These are phyloP conservation scores for Alternaria sp. DNA, from an alignment of 2,329 filamentous ascomycete genomes.

Conservation along the genomic window DNA sequence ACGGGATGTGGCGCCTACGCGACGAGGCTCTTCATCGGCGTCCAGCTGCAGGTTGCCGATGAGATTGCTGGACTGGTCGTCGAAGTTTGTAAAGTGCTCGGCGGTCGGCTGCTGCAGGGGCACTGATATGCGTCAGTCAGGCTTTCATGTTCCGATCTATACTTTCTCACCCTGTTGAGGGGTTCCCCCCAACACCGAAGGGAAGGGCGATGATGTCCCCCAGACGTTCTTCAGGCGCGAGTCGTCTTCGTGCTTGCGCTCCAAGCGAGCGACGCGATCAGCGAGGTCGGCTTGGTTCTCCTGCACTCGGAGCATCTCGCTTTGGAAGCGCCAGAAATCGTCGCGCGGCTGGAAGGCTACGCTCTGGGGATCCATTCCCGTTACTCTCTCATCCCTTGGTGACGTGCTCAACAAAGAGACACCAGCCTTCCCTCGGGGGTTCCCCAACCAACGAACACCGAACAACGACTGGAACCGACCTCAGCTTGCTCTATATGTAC, in stretches of 20 bases:
- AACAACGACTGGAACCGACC: conserved; percentile 19
- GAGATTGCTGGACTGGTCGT: conserved; percentile 82
- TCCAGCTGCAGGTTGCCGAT: conserved; percentile 85
- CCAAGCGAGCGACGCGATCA: conserved; percentile 67
- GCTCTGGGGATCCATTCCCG: conserved; percentile 69
- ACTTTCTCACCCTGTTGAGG: conserved; percentile 79
- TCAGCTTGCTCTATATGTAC: neutral
- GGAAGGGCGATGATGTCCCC: conserved; percentile 85
- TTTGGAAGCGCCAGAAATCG: conserved; percentile 71
- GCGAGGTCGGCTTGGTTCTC: conserved; percentile 67
- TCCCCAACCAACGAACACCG: conserved; percentile 23
- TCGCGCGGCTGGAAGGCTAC: conserved; percentile 68
- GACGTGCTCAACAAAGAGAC: conserved; percentile 33
- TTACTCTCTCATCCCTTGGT: conserved; percentile 43
- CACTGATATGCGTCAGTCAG: conserved; percentile 60
- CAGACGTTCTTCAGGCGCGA: conserved; percentile 82
- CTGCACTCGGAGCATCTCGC: conserved; percentile 68
- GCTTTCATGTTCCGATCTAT: neutral
- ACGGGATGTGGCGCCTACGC: conserved; percentile 85
- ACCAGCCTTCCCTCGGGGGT: conserved; percentile 22
- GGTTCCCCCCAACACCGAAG: conserved; percentile 81
- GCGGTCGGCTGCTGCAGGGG: conserved; percentile 79
- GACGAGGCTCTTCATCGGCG: conserved; percentile 83
- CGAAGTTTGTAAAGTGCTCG: conserved; percentile 89
- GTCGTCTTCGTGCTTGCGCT: conserved; percentile 70